Evolutionary conservation across 108 stramenopile genomes (phyloP), one percentile per base, ranked within the genome.

Genomic region (Discostella pseudostelligera): DNA sequence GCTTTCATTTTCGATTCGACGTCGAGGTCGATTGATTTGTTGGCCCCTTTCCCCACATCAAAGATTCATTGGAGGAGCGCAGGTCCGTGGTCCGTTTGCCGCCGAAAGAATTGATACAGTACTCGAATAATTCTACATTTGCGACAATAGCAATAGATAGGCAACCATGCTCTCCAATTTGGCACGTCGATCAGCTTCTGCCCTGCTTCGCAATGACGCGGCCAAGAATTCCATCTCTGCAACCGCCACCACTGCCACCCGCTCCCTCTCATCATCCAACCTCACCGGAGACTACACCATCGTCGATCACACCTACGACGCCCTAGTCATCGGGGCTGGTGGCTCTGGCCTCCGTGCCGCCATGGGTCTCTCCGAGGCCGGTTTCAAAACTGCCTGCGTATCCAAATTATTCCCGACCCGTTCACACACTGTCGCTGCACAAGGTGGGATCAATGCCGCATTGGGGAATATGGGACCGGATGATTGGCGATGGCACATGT

Each of bases 371-470:
- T 87, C 87, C 37, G 97, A 99, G 78, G 93, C 92, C 10, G 99
- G 99, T 14, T 97, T 99, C 72, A 98, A 97, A 81, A 99, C 99
- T 21, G 99, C 99, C 44, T 99, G 99, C 82, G 92, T 99, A 3
- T 94, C 97, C 69, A 99, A 99, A 76, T 83, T 99, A 39, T 99
- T 99, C 83, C 99, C 99, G 26, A 99, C 99, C 9, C 87, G 99
- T 0, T 87, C 85, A 22, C 99, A 99, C 81, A 99, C 99, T 8
- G 99, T 99, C 39, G 99, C 99, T 29, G 99, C 99, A 16, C 99
- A 99, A 81, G 99, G 99, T 25, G 99, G 99, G n/a, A 95, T 99
- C 75, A 99, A 99, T 78, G 99, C 99, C 14, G 99, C 99, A 8
- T 79, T 99, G 29, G 99, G 97, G 40, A 95, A 95, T 72, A 90